phyloP scores from a whole-genome alignment of 163 green algal genomes.

The Coccomyxa subellipsoidea region DNA sequence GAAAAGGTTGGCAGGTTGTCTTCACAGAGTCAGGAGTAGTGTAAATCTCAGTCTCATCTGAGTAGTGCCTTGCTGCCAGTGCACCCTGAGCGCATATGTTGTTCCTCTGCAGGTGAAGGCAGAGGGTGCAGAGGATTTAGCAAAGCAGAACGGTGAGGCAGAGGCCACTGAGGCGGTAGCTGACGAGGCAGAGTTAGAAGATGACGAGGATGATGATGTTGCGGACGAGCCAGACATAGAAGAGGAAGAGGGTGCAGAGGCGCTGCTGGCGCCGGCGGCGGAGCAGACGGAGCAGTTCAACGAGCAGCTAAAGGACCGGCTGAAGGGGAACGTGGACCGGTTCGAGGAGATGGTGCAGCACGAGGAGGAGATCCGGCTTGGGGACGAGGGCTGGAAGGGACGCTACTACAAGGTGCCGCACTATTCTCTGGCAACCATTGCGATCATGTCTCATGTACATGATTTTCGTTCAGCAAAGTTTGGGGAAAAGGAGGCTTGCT shows the following conservation, averaged over 20 bases:
- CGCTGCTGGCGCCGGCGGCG: conserved; percentile 7
- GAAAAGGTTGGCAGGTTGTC: no score
- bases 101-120: neutral
- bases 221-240: conserved; percentile 30
- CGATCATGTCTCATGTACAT: neutral
- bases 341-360: conserved; percentile 70
- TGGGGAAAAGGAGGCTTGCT: no score
- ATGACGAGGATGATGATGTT: conserved; percentile 16
- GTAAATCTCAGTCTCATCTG: no score
- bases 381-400: conserved; percentile 85
- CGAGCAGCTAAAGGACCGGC: conserved; percentile 24
- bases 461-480: neutral
- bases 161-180: neutral
- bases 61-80: no score
- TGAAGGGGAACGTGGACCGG: conserved; percentile 49
- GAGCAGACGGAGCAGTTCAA: conserved; percentile 29
- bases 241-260: conserved; percentile 30
- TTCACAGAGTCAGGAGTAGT: no score
- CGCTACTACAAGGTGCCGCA: conserved; percentile 82
- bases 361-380: conserved; percentile 79
- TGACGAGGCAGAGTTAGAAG: neutral
- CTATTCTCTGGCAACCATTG: neutral
- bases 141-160: neutral
- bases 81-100: no score
- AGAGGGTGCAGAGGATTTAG: no score